These are phyloP conservation scores for Phytophthora tubulina DNA, from an alignment of 352 stramenopile genomes.

Conservation along the genomic window DNA sequence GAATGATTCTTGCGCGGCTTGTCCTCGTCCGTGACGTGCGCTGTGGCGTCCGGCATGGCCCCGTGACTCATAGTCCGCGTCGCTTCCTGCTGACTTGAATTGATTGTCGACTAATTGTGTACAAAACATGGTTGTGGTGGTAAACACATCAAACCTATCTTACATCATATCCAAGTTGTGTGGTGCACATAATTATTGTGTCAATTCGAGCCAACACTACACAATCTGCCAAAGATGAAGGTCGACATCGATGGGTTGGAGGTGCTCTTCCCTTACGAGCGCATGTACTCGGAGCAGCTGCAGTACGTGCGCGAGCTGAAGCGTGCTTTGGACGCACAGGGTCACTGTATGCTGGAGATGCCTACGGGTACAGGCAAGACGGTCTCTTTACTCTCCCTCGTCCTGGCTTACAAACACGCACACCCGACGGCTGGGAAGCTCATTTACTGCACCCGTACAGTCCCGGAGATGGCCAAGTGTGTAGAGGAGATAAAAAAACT, in stretches of 20 bases:
- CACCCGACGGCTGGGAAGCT: constrained; percentile 97
- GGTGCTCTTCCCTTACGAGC: constrained; percentile 98
- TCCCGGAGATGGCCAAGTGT: constrained; percentile 99
- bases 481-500: constrained; percentile 98
- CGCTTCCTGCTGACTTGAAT: not conserved
- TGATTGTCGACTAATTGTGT: constrained; percentile 15
- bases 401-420: constrained; percentile 95
- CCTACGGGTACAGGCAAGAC: constrained; percentile 99
- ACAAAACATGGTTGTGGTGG: not conserved
- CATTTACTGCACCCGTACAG: constrained; percentile 99
- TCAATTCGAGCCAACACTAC: not conserved
- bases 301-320: constrained; percentile 99
- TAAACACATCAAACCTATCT: too few species aligned
- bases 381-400: constrained; percentile 96
- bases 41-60: constrained; percentile 23
- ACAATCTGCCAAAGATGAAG: constrained; percentile 65
- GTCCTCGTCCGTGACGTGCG: constrained; percentile 7
- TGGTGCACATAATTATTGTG: not conserved
- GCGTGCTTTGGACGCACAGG: constrained; percentile 96
- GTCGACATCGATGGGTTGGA: constrained; percentile 97
- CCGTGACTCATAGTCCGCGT: constrained; percentile 34
- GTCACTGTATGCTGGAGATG: constrained; percentile 99
- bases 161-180: not conserved
- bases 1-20: constrained; percentile 55
- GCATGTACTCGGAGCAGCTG: constrained; percentile 99